These are phyloP conservation scores for Fusarium veterinarium DNA, from an alignment of 2,329 filamentous ascomycete species.

Conservation along the genomic window DNA sequence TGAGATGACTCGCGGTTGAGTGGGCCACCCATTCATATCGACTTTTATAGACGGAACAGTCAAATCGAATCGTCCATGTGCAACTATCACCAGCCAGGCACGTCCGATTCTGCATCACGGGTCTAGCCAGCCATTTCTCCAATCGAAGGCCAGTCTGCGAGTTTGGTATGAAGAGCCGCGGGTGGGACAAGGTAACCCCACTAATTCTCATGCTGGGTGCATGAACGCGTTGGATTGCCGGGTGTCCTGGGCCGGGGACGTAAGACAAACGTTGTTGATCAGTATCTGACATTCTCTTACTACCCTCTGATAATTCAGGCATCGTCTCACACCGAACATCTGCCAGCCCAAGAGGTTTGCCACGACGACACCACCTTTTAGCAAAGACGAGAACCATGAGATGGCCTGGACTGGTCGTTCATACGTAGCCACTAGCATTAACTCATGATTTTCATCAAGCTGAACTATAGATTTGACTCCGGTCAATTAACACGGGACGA, in stretches of 20 bases:
- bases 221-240: constrained; percentile 40
- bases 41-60: neutral
- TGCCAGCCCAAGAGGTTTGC: neutral
- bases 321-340: neutral
- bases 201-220: constrained; percentile 30
- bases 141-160: constrained; percentile 10
- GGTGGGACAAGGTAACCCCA: constrained; percentile 25
- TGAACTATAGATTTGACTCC: constrained; percentile 16
- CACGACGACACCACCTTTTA: constrained; percentile 13
- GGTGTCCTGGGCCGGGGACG: constrained; percentile 23
- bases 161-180: constrained; percentile 17
- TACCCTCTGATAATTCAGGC: constrained; percentile 7
- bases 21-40: constrained; percentile 36
- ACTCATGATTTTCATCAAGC: constrained; percentile 9
- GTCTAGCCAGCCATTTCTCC: constrained; percentile 17
- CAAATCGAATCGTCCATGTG: neutral
- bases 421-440: neutral
- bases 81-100: constrained; percentile 16
- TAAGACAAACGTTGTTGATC: constrained; percentile 15
- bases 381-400: neutral
- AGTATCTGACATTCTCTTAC: constrained; percentile 9
- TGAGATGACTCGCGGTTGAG: constrained; percentile 41
- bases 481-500: constrained; percentile 27
- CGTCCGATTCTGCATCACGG: constrained; percentile 25
- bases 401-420: neutral